Conservation (phyloP, 768 basidiomycete species). For the Termitomyces sp. region DNA sequence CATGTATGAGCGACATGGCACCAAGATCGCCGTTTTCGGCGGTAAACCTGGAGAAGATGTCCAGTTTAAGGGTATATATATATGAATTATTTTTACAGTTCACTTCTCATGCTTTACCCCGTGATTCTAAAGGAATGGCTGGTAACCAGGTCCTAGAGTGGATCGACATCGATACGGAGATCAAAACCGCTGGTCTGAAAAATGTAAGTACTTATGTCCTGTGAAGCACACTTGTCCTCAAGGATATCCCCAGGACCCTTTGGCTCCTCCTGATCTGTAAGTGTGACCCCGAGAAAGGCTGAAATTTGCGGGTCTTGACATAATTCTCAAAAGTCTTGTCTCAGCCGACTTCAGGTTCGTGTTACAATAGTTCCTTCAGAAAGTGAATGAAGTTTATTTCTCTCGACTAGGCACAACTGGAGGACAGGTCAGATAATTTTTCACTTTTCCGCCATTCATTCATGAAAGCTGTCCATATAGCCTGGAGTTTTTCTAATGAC, state of each 20-base stretch:
- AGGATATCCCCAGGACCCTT: constrained; percentile 29
- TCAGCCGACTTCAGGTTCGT: constrained; percentile 40
- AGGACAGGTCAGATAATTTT: constrained; percentile 32
- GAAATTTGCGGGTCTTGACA: not conserved
- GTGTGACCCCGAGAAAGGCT: constrained; percentile 10
- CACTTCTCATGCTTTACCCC: not conserved
- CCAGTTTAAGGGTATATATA: constrained; percentile 43
- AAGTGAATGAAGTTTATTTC: not conserved
- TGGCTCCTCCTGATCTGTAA: constrained; percentile 41
- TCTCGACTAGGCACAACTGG: constrained; percentile 38
- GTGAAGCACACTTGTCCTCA: not conserved
- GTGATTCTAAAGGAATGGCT: constrained; percentile 39
- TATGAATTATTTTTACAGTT: not conserved
- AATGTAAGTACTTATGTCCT: constrained; percentile 24
- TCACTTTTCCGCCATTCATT: not conserved
- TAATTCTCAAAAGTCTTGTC: constrained; percentile 28
- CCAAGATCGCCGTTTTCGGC: constrained; percentile 53
- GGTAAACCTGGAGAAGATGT: constrained; percentile 48
- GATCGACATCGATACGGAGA: constrained; percentile 55
- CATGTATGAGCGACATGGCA: constrained; percentile 53
- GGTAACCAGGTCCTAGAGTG: constrained; percentile 64
- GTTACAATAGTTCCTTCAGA: not conserved
- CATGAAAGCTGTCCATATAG: constrained; percentile 17
- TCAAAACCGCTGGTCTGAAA: constrained; percentile 55
- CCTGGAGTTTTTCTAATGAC: constrained; percentile 42